Conservation (phyloP, 345 rosid species). For the Eucalyptus decipiens region DNA sequence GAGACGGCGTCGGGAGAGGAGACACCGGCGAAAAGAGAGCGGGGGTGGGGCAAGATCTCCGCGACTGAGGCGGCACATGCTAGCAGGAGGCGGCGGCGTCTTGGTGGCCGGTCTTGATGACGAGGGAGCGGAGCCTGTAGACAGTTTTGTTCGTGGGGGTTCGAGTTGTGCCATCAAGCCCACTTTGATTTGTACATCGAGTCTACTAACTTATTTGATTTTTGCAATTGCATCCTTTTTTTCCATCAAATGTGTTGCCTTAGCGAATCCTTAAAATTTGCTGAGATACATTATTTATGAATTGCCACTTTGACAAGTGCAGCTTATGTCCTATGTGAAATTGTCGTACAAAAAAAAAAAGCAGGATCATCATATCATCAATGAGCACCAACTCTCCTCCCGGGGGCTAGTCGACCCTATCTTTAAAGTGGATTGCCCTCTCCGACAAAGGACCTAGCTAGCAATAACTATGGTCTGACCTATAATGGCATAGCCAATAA, state of each 20-base stretch:
- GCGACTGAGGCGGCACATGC: conserved; percentile 9
- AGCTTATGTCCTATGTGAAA: not conserved
- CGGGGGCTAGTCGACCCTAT: fast-evolving
- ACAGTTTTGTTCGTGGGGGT: not conserved
- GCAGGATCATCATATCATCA: fast-evolving
- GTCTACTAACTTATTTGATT: not conserved
- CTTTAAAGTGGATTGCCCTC: fast-evolving
- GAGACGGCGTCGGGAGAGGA: conserved; percentile 18
- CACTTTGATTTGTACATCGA: not conserved
- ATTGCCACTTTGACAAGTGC: not conserved
- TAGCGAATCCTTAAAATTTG: fast-evolving
- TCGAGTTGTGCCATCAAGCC: not conserved
- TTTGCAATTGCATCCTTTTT: not conserved
- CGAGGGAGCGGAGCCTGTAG: conserved; percentile 6
- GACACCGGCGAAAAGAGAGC: conserved; percentile 4
- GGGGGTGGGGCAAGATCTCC: conserved; percentile 7
- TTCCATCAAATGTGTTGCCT: not conserved
- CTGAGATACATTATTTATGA: not conserved
- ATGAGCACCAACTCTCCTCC: not conserved
- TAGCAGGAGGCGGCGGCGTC: not conserved
- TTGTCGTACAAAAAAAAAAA: not conserved
- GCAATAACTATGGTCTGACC: fast-evolving
- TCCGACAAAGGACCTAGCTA: not conserved
- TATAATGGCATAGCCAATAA: not conserved
- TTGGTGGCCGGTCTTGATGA: conserved; percentile 8